Percentiles rank a stretch among this genome's conserved stretches.
Conservation (phyloP, 1,284 basidiomycete genomes). For the Tilletiopsis washingtonensis region DNA sequence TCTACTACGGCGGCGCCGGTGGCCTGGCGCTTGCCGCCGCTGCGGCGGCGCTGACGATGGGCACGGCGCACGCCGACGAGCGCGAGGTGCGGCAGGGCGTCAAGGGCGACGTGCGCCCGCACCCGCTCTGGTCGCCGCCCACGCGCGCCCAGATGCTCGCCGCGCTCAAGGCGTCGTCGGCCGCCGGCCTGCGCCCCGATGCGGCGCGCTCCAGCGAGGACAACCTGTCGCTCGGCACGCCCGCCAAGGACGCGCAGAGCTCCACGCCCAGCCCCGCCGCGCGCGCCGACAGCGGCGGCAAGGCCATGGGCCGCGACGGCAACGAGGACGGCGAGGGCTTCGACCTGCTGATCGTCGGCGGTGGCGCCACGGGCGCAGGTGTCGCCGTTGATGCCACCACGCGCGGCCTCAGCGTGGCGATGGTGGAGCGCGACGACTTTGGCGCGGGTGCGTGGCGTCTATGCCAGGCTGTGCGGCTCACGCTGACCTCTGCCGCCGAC, state of each 20-base stretch:
- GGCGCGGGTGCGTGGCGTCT: constrained; percentile 54
- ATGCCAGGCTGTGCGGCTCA: background rate
- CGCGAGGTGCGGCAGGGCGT: constrained; percentile 1
- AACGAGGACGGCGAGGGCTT: constrained; percentile 39
- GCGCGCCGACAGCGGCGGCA: constrained; percentile 15
- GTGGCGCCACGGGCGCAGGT: constrained; percentile 87
- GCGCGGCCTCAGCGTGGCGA: constrained; percentile 80
- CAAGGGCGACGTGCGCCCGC: constrained; percentile 30
- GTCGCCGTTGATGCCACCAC: constrained; percentile 88
- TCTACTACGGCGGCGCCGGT: too few species aligned
- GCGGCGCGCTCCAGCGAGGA: constrained; percentile 19
- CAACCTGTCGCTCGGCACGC: constrained; percentile 22
- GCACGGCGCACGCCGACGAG: too few species aligned
- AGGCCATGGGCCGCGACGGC: constrained; percentile 12
- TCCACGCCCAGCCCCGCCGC: constrained; percentile 38
- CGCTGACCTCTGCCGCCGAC: background rate
- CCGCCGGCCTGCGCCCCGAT: constrained; percentile 30
- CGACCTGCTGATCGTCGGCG: constrained; percentile 76
- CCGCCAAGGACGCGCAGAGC: constrained; percentile 22
- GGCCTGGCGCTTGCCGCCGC: too few species aligned
- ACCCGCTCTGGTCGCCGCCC: constrained; percentile 42
- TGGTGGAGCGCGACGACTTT: constrained; percentile 91
- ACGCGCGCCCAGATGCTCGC: constrained; percentile 45
- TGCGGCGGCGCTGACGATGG: too few species aligned
- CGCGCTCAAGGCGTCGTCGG: constrained; percentile 38